Conservation (phyloP, 2,329 filamentous ascomycete genomes). For the Fusarium brevicatenulatum region DNA sequence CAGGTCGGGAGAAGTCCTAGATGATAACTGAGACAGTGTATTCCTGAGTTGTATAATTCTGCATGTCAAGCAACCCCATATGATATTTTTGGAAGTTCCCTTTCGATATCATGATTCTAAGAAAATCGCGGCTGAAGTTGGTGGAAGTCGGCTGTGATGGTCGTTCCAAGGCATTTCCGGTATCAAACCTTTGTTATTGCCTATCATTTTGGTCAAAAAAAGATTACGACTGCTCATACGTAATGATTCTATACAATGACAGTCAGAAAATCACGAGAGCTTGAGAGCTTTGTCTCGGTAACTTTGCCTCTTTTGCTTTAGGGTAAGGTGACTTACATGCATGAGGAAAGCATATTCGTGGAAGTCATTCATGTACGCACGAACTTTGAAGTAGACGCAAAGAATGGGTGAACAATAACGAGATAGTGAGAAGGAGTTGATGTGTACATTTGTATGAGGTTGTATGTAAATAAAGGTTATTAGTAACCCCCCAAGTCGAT, state of each 20-base stretch:
- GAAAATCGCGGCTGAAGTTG: neutral
- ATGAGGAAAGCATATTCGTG: neutral
- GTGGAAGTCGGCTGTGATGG: no score
- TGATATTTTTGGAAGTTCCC: neutral
- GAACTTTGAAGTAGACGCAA: neutral
- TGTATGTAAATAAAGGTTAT: neutral
- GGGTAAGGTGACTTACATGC: neutral
- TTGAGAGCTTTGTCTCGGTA: neutral
- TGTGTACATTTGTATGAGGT: neutral
- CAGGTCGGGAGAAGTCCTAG: neutral
- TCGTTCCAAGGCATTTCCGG: neutral
- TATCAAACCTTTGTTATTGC: neutral
- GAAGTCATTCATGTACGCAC: neutral
- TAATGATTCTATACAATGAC: neutral
- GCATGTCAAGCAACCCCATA: neutral
- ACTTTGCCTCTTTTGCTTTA: neutral
- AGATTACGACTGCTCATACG: no score
- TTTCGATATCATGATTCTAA: neutral
- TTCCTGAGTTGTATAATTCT: neutral
- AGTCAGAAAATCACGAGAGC: neutral
- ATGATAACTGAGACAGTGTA: neutral
- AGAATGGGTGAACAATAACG: neutral
- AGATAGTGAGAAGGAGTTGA: neutral
- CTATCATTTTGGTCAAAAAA: neutral
- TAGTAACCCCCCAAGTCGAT: neutral